Evolutionary conservation across 2,329 filamentous ascomycete species (phyloP).

Genomic region (Fusarium camptoceras): DNA sequence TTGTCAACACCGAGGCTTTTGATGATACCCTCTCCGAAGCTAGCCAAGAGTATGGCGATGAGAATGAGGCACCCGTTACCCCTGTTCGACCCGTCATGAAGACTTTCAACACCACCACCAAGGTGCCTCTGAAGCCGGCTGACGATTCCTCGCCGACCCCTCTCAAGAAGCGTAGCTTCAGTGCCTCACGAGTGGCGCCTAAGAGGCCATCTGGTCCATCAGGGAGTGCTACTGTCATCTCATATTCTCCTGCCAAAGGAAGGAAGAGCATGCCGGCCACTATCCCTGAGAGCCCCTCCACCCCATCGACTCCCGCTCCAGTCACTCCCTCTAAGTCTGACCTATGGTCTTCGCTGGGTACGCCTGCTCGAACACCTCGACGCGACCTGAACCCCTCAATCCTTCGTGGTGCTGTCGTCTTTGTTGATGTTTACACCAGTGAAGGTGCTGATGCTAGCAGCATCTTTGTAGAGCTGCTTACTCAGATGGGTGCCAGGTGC

Average conservation of each 20-base stretch:
- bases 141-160: slow-evolving; percentile 66
- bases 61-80: slow-evolving; percentile 70
- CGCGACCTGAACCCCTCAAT: slow-evolving; percentile 64
- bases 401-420: slow-evolving; percentile 79
- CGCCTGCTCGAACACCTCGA: slow-evolving; percentile 67
- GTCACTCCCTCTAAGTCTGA: slow-evolving; percentile 61
- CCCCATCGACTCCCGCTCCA: slow-evolving; percentile 50
- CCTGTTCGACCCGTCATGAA: slow-evolving; percentile 65
- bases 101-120: slow-evolving; percentile 76
- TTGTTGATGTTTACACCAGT: slow-evolving; percentile 84
- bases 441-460: slow-evolving; percentile 83
- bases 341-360: slow-evolving; percentile 66
- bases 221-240: slow-evolving; percentile 65
- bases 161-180: slow-evolving; percentile 63
- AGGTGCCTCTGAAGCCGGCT: slow-evolving; percentile 78
- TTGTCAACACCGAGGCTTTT: slow-evolving; percentile 49
- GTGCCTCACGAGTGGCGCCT: slow-evolving; percentile 60
- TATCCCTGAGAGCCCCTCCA: slow-evolving; percentile 38
- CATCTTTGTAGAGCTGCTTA: slow-evolving; percentile 84
- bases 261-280: slow-evolving; percentile 45
- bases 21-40: slow-evolving; percentile 68
- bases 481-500: slow-evolving; percentile 84
- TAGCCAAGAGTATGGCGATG: slow-evolving; percentile 75
- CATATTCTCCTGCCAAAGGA: slow-evolving; percentile 64
- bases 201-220: slow-evolving; percentile 57